Evolutionary conservation across 805 yeast species (phyloP).

Genomic region (Yamadazyma sp.): DNA sequence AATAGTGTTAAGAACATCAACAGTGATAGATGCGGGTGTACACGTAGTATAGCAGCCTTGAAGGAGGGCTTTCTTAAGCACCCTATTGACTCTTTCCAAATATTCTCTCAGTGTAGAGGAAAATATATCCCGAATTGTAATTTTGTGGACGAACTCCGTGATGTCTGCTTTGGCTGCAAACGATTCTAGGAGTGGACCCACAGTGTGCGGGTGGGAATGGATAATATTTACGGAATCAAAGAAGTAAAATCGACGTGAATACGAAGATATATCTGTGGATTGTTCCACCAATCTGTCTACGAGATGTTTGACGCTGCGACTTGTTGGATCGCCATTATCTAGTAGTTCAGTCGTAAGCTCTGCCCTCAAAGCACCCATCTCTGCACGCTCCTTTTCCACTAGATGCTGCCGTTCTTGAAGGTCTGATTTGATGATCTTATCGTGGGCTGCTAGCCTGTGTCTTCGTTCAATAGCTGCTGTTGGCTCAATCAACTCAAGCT

Average conservation of each 20-base stretch:
- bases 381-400: neutral
- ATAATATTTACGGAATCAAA: slow-evolving; percentile 2
- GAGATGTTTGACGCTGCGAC: neutral
- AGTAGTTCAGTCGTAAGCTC: slow-evolving; percentile 1
- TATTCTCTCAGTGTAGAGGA: neutral
- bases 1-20: neutral
- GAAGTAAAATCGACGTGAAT: slow-evolving; percentile 9
- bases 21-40: neutral
- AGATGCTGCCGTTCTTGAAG: neutral
- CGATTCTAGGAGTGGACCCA: neutral
- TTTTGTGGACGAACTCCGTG: neutral
- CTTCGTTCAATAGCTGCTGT: slow-evolving; percentile 3
- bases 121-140: neutral
- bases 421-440: slow-evolving; percentile 1
- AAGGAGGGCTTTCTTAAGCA: neutral
- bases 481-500: slow-evolving; percentile 8
- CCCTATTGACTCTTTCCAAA: neutral
- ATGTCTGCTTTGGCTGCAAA: neutral
- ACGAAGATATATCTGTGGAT: slow-evolving; percentile 3
- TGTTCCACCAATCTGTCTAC: slow-evolving; percentile 5
- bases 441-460: slow-evolving; percentile 2
- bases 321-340: slow-evolving; percentile 4
- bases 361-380: neutral
- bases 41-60: neutral
- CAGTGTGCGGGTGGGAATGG: neutral